Evolutionary conservation across 176 grass and related monocot genomes (phyloP).

Genomic region (Musa acuminata): DNA sequence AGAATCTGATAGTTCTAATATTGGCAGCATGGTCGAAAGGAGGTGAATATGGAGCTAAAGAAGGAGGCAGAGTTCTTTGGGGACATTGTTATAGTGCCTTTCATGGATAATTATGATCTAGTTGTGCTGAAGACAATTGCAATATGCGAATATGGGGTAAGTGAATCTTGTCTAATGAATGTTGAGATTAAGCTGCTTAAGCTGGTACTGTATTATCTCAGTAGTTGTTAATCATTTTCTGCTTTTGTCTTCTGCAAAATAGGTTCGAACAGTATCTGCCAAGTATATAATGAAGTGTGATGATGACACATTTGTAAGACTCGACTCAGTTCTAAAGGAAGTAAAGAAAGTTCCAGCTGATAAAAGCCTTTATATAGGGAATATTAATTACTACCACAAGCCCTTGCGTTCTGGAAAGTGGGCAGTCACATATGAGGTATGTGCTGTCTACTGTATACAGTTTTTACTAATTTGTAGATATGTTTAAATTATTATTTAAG

Average conservation of each 20-base stretch:
- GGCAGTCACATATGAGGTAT: conserved; percentile 77
- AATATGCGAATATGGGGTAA: conserved; percentile 95
- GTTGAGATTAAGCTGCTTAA: not conserved
- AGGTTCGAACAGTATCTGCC: conserved; percentile 53
- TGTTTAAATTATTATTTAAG: not conserved
- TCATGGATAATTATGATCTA: conserved; percentile 89
- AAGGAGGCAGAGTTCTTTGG: conserved; percentile 87
- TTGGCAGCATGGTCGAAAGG: conserved; percentile 63
- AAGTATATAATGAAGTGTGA: conserved; percentile 80
- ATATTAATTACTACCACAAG: conserved; percentile 63
- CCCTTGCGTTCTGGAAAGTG: conserved; percentile 72
- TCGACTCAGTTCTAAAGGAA: conserved; percentile 51
- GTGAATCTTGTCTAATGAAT: not conserved
- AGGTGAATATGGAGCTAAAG: conserved; percentile 76
- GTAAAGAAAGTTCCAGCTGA: conserved; percentile 50
- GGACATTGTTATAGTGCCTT: conserved; percentile 93
- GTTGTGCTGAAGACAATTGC: conserved; percentile 95
- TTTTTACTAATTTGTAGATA: not conserved
- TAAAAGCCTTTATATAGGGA: conserved; percentile 68
- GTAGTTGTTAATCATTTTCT: not conserved
- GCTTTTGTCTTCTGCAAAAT: conserved; percentile 19
- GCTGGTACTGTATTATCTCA: not conserved
- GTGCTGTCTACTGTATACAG: not conserved
- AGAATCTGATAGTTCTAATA: not conserved
- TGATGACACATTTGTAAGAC: conserved; percentile 72